phyloP scores from a whole-genome alignment of 352 stramenopile genomes.

The Hyaloperonospora brassicae region DNA sequence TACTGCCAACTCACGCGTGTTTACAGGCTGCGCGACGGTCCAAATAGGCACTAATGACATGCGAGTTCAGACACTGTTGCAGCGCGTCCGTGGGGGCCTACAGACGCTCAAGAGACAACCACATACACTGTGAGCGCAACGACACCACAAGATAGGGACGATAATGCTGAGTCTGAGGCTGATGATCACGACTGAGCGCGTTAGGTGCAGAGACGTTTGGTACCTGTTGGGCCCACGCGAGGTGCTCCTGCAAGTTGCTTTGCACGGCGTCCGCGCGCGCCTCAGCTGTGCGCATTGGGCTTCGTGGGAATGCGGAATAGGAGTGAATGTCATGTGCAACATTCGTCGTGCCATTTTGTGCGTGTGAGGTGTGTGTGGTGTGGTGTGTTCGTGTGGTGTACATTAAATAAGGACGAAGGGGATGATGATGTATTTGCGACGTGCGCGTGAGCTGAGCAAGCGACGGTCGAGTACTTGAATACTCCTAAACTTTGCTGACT shows the following conservation, averaged over 20 bases:
- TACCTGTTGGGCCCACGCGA: conserved; percentile 52
- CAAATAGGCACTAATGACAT: conserved; percentile 68
- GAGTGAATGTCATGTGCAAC: conserved; percentile 21
- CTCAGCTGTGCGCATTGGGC: conserved; percentile 1
- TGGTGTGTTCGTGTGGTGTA: no score
- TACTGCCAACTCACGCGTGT: conserved; percentile 18
- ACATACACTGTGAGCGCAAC: not conserved
- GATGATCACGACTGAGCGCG: no score
- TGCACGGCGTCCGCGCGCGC: conserved; percentile 11
- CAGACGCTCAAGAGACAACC: not conserved
- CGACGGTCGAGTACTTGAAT: no score
- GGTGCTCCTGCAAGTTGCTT: conserved; percentile 55
- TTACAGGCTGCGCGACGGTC: conserved; percentile 45
- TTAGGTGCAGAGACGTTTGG: not conserved
- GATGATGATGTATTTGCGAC: no score
- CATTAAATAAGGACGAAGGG: no score
- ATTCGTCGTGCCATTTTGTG: not conserved
- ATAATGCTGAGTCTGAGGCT: no score
- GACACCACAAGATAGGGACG: not conserved
- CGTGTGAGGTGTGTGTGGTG: no score
- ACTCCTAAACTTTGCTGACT: no score
- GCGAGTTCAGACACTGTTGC: conserved; percentile 72
- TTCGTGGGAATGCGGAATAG: conserved; percentile 21
- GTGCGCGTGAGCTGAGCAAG: no score
- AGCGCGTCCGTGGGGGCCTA: conserved; percentile 38